phyloP scores from a whole-genome alignment of 2,329 filamentous ascomycete genomes.

The Xylaria sp. region DNA sequence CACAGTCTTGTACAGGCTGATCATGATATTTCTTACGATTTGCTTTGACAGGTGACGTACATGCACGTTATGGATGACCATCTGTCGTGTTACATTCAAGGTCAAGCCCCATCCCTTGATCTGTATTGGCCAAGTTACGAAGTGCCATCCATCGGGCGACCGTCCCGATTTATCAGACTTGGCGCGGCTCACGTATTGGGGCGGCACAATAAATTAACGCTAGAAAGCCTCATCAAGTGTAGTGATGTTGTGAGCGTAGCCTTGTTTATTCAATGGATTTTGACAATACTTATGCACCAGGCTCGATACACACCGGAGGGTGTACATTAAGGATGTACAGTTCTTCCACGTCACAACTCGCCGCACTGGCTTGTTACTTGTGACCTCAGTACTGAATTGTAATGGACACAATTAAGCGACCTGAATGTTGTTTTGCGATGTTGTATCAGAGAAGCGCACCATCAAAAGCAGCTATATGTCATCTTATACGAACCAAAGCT shows the following conservation, averaged over 20 bases:
- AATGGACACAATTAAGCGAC: neutral
- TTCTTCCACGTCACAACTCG: neutral
- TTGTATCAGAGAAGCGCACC: neutral
- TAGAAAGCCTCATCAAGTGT: neutral
- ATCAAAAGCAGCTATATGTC: neutral
- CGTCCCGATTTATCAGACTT: slow-evolving; percentile 1
- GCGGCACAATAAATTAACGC: neutral
- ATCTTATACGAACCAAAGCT: too few species aligned
- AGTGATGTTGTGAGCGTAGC: neutral
- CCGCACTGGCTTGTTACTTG: neutral
- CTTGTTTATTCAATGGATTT: neutral
- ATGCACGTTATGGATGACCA: neutral
- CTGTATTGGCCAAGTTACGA: slow-evolving; percentile 9
- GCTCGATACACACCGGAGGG: neutral
- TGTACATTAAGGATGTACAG: neutral
- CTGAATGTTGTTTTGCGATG: neutral
- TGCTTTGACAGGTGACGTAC: neutral
- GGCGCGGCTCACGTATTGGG: neutral
- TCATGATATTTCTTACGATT: neutral
- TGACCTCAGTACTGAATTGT: neutral
- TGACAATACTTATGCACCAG: neutral
- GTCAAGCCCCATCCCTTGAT: neutral
- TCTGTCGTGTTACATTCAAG: slow-evolving; percentile 11
- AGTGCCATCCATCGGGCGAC: neutral
- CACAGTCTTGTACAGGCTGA: neutral